Base-by-base conservation (phyloP, 2,329 filamentous ascomycete genomes). In the Xylaria polymorpha region DNA sequence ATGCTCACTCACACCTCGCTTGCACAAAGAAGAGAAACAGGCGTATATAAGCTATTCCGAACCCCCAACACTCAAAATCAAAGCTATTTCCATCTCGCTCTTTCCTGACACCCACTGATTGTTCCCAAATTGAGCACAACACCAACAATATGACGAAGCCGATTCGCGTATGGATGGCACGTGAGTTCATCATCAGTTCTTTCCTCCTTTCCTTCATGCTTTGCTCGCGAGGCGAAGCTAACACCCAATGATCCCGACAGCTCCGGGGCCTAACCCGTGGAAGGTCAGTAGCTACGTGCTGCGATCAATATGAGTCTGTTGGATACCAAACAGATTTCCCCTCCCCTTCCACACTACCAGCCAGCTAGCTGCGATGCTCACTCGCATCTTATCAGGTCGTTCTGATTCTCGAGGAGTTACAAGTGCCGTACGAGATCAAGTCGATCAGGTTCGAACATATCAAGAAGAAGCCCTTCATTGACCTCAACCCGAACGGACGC, bases 101-200 rank as follows among this genome's bases (percentile, higher is more conserved):
- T 10, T 12, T n/a, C 35, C 35, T 37, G 8, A 37, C 35, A 37
- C 35, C 7, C 35, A 44, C 41, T 44, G 14, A 44, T n/a, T 44
- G 14, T 44, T 44, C 41, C 10, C 14, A 60, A 29, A 29, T 29
- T 29, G 4, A 29, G 25, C 60, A 39, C 18, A 56, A 41, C 32
- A 29, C 37, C 20, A 20, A 15, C 35, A 44, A 41, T 4, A 58
- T 58, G 55, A 44, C 35, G 58, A 46, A 64, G 41, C 61, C 61
- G 32, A 64, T 64, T n/a, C 61, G 61, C 25, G 51, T 64, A 20
- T 64, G 61, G 61, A 22, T 64, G 61, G 44, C 61, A 9, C 61
- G 55, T 58, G 37, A 58, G 55, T 56, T 39, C 14, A 58, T 20
- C 32, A 48, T 22, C 25, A 35, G n/a, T 48, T 14, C 29, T 41